Percentiles rank a stretch among this genome's conserved stretches.
These are phyloP conservation scores for Torrubiellomyces zombiae DNA, from an alignment of 2,329 filamentous ascomycete genomes.

Conservation along the genomic window DNA sequence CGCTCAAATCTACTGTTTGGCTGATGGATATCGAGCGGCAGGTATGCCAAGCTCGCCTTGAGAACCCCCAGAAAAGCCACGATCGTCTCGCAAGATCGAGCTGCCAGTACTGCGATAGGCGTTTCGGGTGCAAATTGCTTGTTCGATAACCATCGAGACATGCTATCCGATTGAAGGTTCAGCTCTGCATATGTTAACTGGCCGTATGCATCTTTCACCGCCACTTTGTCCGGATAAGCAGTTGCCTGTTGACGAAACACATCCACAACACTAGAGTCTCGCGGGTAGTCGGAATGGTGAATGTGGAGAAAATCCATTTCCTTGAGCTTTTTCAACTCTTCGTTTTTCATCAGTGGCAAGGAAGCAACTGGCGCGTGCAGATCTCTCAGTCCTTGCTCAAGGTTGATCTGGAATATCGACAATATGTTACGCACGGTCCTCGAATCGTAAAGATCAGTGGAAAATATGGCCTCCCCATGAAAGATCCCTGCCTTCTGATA, in stretches of 20 bases:
- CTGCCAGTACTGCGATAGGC: not conserved
- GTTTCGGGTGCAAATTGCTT: conserved; percentile 1
- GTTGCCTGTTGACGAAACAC: conserved; percentile 1
- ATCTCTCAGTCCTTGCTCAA: not conserved
- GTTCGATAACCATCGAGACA: not conserved
- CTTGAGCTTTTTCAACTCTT: not conserved
- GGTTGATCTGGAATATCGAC: conserved; percentile 1
- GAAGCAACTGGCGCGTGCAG: not conserved
- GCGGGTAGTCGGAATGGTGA: not conserved
- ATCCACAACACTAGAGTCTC: conserved; percentile 1
- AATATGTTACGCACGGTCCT: conserved; percentile 1
- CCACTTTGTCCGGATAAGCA: not conserved
- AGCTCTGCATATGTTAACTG: conserved; percentile 1
- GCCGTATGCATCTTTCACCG: conserved; percentile 1
- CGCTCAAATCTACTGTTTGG: conserved; percentile 7
- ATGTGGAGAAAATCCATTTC: not conserved
- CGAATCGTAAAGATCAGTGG: not conserved
- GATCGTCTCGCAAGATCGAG: conserved; percentile 3
- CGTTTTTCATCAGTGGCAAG: conserved; percentile 1
- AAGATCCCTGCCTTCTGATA: not conserved
- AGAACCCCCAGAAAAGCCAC: conserved; percentile 8
- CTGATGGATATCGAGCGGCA: conserved; percentile 9
- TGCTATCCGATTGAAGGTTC: not conserved
- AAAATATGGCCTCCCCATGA: conserved; percentile 1
- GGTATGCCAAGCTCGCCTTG: conserved; percentile 11